Evolutionary conservation across 331 rosid species (phyloP), one percentile per base, ranked within the genome.

Genomic region (Phaseolus coccineus): DNA sequence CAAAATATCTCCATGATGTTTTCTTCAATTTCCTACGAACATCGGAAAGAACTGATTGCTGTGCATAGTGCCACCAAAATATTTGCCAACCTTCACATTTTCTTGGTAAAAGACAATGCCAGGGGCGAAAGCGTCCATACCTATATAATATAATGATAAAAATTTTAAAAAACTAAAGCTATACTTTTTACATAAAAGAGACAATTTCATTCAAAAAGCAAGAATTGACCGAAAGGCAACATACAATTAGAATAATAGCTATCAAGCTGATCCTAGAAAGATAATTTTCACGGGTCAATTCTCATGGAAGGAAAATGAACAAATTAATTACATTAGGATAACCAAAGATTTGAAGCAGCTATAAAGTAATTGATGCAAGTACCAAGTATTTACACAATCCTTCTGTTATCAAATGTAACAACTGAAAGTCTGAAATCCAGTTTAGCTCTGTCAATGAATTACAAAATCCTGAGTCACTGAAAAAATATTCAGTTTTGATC

Each of bases 11-110:
- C 98, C 97, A 94, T 3, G 98, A 94, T 44, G 90, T 85, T 91
- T 87, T 94, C 89, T 85, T 94, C 62, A 91, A 81, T 79, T 84
- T 92, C 89, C 85, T 92, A 64, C 87, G 90, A 71, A 92, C 93
- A 87, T 94, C 97, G 4, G 90, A 91, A 65, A 94, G 90, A 71
- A 94, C 91, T 75, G 98, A 91, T 84, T 91, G 90, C 59, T 91
- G 97, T 2, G 96, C 98, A 91, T 94, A 94, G 33, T 63, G 98
- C 98, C 98, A 94, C 98, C 98, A 94, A 57, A 76, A 44, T 74
- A 84, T 77, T 83, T 90, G 89, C 98, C 98, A 92, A 42, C 96
- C 96, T 77, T 83, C 62, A 69, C 77, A 47, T 76, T 87, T 91
- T 82, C 80, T 83, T 31, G 90, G 83, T 75, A 91, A 81, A 59